Percentiles rank a stretch among this genome's conserved stretches.
Conservation (phyloP, 1,284 basidiomycete genomes). For the Gomphus sp. region DNA sequence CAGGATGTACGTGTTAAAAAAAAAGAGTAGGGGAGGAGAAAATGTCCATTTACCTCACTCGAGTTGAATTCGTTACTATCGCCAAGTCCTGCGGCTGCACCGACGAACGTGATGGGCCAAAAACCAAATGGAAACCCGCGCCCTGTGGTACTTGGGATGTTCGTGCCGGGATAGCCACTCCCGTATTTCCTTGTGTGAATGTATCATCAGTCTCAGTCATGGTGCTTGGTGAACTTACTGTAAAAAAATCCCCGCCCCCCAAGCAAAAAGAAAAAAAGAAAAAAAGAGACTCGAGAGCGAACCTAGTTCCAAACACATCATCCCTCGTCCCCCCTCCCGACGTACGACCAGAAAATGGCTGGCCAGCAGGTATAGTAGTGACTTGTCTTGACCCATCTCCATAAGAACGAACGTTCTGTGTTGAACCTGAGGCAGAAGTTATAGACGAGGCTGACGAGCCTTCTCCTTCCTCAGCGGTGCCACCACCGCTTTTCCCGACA, state of each 20-base stretch:
- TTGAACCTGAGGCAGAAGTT: slow-evolving; percentile 20
- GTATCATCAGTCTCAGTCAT: too few relatives aligned
- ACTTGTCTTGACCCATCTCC: slow-evolving; percentile 27
- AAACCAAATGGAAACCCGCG: slow-evolving; percentile 48
- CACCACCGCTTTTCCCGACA: neutral
- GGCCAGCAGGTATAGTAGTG: slow-evolving; percentile 29
- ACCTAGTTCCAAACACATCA: slow-evolving; percentile 33
- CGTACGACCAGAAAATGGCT: slow-evolving; percentile 31
- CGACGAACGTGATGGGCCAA: slow-evolving; percentile 47
- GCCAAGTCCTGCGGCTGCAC: slow-evolving; percentile 26
- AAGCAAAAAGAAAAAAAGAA: too few relatives aligned
- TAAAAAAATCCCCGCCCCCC: too few relatives aligned
- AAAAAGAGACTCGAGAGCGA: slow-evolving; percentile 13
- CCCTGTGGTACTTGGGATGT: slow-evolving; percentile 32
- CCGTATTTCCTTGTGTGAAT: slow-evolving; percentile 35
- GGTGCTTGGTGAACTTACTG: too few relatives aligned
- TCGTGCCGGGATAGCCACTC: slow-evolving; percentile 44
- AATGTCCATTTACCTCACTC: slow-evolving; percentile 22
- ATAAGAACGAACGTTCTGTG: slow-evolving; percentile 23
- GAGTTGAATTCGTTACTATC: slow-evolving; percentile 33
- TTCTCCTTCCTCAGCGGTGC: slow-evolving; percentile 10
- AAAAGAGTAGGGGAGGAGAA: neutral
- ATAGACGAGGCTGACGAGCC: slow-evolving; percentile 19
- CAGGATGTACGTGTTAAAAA: too few relatives aligned
- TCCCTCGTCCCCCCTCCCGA: slow-evolving; percentile 32